These are phyloP conservation scores for Eragrostis tef DNA, from an alignment of 202 grass and related monocot species.

Conservation along the genomic window DNA sequence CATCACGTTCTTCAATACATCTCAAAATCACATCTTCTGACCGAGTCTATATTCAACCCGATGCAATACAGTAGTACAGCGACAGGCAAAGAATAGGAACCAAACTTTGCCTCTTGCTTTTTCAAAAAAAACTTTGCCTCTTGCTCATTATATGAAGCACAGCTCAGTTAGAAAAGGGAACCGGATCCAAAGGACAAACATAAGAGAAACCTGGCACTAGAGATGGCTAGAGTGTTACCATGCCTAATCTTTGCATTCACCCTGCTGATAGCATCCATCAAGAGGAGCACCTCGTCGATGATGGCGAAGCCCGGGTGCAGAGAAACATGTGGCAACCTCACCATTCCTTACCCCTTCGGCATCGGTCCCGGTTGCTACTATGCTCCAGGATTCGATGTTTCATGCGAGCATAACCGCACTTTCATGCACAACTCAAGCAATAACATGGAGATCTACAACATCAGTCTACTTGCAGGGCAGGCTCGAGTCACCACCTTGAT, in stretches of 20 bases:
- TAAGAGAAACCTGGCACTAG: background rate
- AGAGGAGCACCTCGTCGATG: constrained; percentile 17
- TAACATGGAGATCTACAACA: constrained; percentile 1
- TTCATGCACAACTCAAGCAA: constrained; percentile 39
- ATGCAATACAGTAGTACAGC: background rate
- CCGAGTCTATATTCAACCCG: constrained; percentile 24
- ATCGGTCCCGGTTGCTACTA: constrained; percentile 46
- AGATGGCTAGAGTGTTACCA: constrained; percentile 29
- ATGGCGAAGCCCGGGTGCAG: constrained; percentile 47
- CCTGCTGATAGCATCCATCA: constrained; percentile 36
- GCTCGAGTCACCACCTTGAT: constrained; percentile 34
- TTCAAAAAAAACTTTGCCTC: background rate
- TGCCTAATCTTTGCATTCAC: constrained; percentile 21
- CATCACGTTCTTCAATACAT: background rate
- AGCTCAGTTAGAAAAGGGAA: background rate
- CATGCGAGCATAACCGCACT: constrained; percentile 28
- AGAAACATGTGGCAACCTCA: constrained; percentile 47
- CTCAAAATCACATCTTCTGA: background rate
- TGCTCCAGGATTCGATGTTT: constrained; percentile 42
- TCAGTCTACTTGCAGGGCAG: constrained; percentile 40
- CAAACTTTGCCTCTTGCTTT: background rate
- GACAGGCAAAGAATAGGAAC: background rate
- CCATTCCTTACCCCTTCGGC: constrained; percentile 65
- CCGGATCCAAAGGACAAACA: background rate
- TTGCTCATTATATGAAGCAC: constrained; percentile 35